Evolutionary conservation across 768 basidiomycete genomes (phyloP), one percentile per base, ranked within the genome.

Genomic region (Postia placenta): DNA sequence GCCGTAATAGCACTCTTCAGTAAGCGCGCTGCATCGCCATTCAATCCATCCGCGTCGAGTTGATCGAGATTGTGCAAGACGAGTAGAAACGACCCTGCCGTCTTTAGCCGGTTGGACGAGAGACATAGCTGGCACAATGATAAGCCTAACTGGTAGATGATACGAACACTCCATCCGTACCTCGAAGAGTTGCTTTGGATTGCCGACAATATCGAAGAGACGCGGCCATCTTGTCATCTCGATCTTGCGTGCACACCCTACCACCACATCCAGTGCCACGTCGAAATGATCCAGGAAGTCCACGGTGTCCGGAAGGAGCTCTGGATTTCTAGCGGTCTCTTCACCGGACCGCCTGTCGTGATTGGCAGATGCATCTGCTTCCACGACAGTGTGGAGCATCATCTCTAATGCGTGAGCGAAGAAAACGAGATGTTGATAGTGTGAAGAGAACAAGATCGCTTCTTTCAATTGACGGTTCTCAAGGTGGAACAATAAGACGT

Each of bases 231-330:
- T 69, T 3, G 89, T 85, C 62, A 94, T 78, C 67, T 99, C 96
- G 5, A 92, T 97, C 71, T 99, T 99, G 46, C 96, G 75, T 17
- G 96, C 95, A 59, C 95, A 97, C 4, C 89, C 85, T 9, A 97
- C 94, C 11, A 98, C 90, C 5, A 98, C 93, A 50, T 97, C 92
- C 48, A 97, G 68, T 5, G 87, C 79, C 45, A 80, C 87, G 52
- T 94, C 89, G 61, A 98, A 98, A 62, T 97, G 83, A 60, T 99
- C 96, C 55, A 99, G 69, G 60, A 99, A 97, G 54, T 92, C 88
- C 53, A 98, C 74, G 7, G 87, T 84, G 2, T 73, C 70, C 0
- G 83, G 74, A 25, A 97, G 67, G 11, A 85, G 67, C 26, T 45
- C 28, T 25, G 33, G 46, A 40, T 46, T 28, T 9, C 11, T 58